These are phyloP conservation scores for Cardamine occulta DNA, from an alignment of 345 rosid species.

Conservation along the genomic window DNA sequence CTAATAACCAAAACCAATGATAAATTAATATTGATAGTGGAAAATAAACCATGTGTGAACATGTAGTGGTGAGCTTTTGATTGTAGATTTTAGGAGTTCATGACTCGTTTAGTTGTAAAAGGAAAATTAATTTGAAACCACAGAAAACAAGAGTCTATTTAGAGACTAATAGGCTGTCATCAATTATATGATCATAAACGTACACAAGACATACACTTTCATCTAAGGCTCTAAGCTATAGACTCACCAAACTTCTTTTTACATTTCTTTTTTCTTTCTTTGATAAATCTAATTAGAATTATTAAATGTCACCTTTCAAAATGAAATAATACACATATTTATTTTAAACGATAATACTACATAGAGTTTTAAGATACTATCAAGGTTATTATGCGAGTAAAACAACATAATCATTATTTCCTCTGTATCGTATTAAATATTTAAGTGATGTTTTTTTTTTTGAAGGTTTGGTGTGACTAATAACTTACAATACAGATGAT, in stretches of 20 bases:
- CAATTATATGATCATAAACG: slow-evolving; percentile 39
- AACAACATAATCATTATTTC: background rate
- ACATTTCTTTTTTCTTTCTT: background rate
- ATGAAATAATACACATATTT: slow-evolving; percentile 22
- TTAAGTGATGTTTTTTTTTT: background rate
- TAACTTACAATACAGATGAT: background rate
- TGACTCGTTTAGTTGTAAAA: slow-evolving; percentile 38
- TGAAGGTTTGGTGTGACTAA: too few species aligned
- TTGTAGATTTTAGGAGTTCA: slow-evolving; percentile 16
- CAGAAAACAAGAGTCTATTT: slow-evolving; percentile 23
- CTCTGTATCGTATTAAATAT: background rate
- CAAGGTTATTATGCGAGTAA: background rate
- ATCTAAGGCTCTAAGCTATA: slow-evolving; percentile 28
- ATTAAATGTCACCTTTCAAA: slow-evolving; percentile 7
- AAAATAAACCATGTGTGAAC: slow-evolving; percentile 36
- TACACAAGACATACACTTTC: slow-evolving; percentile 40
- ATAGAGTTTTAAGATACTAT: background rate
- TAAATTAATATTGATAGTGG: slow-evolving; percentile 7
- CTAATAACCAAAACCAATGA: background rate
- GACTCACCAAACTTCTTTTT: slow-evolving; percentile 36
- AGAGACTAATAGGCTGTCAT: slow-evolving; percentile 42
- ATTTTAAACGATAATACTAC: background rate
- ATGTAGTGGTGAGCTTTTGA: slow-evolving; percentile 26
- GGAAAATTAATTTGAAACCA: slow-evolving; percentile 42
- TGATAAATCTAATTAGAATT: background rate